phyloP scores from a whole-genome alignment of 2,329 filamentous ascomycete genomes.

The Phaeophleospora eucalypticola region DNA sequence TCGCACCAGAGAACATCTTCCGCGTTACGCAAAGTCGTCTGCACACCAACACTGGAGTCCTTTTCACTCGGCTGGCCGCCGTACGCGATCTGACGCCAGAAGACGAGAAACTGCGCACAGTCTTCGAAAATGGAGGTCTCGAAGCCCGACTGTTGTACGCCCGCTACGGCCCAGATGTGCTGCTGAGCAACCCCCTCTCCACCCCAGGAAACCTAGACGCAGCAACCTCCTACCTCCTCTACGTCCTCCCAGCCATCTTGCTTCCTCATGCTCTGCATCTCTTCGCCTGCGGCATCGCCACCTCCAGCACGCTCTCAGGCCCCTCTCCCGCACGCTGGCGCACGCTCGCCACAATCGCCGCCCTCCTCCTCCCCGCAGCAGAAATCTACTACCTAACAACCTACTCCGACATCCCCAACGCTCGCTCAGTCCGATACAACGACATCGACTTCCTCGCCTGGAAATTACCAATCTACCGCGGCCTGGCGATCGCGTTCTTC shows the following conservation, averaged over 20 bases:
- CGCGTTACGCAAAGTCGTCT: constrained; percentile 70
- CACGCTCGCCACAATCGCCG: constrained; percentile 61
- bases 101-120: constrained; percentile 63
- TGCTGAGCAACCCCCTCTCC: constrained; percentile 75
- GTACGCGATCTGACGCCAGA: constrained; percentile 54
- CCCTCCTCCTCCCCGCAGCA: constrained; percentile 53
- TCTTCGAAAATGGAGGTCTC: constrained; percentile 59
- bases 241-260: constrained; percentile 69
- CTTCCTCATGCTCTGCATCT: constrained; percentile 79
- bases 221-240: constrained; percentile 70
- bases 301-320: constrained; percentile 64
- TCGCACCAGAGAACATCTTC: constrained; percentile 80
- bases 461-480: constrained; percentile 61
- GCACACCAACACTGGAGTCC: constrained; percentile 76
- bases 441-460: constrained; percentile 71
- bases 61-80: constrained; percentile 70
- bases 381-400: constrained; percentile 64
- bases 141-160: constrained; percentile 77
- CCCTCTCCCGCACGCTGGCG: constrained; percentile 65
- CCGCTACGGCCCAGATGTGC: constrained; percentile 69
- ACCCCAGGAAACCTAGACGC: constrained; percentile 40
- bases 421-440: constrained; percentile 53
- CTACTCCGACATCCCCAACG: constrained; percentile 64
- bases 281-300: constrained; percentile 65
- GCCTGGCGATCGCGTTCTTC: constrained; percentile 59